Evolutionary conservation across 768 basidiomycete genomes (phyloP).

Genomic region (Tricholoma furcatifolium): DNA sequence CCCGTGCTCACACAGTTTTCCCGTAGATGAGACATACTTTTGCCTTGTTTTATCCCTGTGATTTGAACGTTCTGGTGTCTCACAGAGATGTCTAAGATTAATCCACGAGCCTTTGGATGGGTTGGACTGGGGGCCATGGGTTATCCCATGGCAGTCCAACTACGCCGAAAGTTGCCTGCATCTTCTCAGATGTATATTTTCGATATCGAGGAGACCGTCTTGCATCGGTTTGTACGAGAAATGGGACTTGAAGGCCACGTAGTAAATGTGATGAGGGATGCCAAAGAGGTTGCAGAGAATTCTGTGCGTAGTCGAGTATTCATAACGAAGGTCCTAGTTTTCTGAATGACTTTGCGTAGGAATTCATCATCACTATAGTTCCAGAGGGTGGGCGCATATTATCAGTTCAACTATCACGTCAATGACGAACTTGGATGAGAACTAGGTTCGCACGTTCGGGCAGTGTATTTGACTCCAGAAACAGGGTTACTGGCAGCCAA

Average conservation of each 20-base stretch:
- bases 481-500: constrained; percentile 33
- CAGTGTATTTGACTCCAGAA: constrained; percentile 33
- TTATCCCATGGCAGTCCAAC: constrained; percentile 39
- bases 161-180: constrained; percentile 28
- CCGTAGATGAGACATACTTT: background rate
- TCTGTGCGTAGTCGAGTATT: constrained; percentile 26
- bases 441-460: constrained; percentile 35
- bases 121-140: constrained; percentile 45
- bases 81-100: constrained; percentile 11
- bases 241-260: constrained; percentile 9
- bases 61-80: background rate
- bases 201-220: constrained; percentile 29
- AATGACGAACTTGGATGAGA: background rate
- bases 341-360: constrained; percentile 21
- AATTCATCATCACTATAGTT: constrained; percentile 39
- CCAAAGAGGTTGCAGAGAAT: constrained; percentile 35
- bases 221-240: constrained; percentile 26
- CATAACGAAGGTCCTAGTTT: background rate
- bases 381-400: constrained; percentile 32
- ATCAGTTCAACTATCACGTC: background rate
- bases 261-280: constrained; percentile 21
- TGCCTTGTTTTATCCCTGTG: background rate
- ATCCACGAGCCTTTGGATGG: constrained; percentile 33
- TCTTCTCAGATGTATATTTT: constrained; percentile 30
- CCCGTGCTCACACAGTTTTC: background rate